These are phyloP conservation scores for Penicillium soppii DNA, from an alignment of 495 filamentous ascomycete genomes.

Conservation along the genomic window DNA sequence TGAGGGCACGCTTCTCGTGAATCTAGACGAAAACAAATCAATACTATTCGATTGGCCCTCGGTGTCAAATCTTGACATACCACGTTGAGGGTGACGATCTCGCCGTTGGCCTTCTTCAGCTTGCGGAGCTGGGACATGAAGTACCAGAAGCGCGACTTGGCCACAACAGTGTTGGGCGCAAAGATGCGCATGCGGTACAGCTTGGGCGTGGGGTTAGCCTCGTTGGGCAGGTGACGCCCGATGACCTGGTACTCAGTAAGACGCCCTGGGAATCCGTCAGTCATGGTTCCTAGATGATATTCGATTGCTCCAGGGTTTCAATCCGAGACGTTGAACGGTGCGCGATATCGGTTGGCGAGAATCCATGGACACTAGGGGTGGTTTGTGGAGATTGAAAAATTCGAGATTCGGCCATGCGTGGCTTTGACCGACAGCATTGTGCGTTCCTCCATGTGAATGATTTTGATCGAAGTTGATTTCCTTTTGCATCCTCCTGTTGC, in stretches of 20 bases:
- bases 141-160: conserved; percentile 99
- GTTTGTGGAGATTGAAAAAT: conserved; percentile 16
- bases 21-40: conserved; percentile 59
- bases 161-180: conserved; percentile 93
- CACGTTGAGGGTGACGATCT: conserved; percentile 95
- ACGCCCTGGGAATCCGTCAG: conserved; percentile 69
- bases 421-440: conserved; percentile 4
- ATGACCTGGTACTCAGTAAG: conserved; percentile 99
- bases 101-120: conserved; percentile 99
- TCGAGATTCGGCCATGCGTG: conserved; percentile 15
- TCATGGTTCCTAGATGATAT: conserved; percentile 15
- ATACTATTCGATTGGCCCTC: conserved; percentile 5
- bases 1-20: conserved; percentile 94
- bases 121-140: conserved; percentile 97
- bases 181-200: conserved; percentile 99
- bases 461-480: neutral
- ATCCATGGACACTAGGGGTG: conserved; percentile 2
- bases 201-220: conserved; percentile 91
- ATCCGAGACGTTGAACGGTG: conserved; percentile 23
- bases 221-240: conserved; percentile 95
- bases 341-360: conserved; percentile 13
- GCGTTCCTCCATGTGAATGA: neutral
- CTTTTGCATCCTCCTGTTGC: conserved; percentile 1
- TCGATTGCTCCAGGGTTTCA: conserved; percentile 5
- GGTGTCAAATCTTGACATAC: conserved; percentile 53